Evolutionary conservation across 148 eudicot species (phyloP).

Genomic region (Chenopodium suecicum): DNA sequence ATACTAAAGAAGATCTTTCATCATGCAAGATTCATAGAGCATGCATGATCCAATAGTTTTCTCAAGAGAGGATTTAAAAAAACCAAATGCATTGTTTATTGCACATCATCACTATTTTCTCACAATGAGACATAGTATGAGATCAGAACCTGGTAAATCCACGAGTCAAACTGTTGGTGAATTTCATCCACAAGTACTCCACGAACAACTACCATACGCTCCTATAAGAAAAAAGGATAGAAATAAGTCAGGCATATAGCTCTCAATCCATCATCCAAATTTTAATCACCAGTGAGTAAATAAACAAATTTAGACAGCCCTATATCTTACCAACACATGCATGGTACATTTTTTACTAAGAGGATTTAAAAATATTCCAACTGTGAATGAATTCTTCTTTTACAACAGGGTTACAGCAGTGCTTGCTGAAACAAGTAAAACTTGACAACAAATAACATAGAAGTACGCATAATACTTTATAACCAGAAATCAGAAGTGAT

Average conservation of each 20-base stretch:
- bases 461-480: not conserved
- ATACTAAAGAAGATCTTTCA: not conserved
- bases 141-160: constrained; percentile 72
- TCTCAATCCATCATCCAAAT: not conserved
- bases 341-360: not conserved
- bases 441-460: not conserved
- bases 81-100: constrained; percentile 1
- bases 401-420: not conserved
- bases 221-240: constrained; percentile 30
- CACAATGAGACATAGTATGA: not conserved
- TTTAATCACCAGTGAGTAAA: not conserved
- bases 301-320: not conserved
- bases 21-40: not conserved
- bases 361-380: not conserved
- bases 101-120: not conserved
- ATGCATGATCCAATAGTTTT: not conserved
- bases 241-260: not conserved
- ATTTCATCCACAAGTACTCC: constrained; percentile 83
- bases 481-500: not conserved
- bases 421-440: not conserved
- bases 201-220: constrained; percentile 53
- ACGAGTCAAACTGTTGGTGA: constrained; percentile 68
- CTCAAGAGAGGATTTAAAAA: not conserved
- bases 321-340: not conserved
- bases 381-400: not conserved